Percentiles rank a stretch among this genome's conserved stretches.
Conservation (phyloP, 169 alveolate genomes). For the Plasmodium cynomolgi region DNA sequence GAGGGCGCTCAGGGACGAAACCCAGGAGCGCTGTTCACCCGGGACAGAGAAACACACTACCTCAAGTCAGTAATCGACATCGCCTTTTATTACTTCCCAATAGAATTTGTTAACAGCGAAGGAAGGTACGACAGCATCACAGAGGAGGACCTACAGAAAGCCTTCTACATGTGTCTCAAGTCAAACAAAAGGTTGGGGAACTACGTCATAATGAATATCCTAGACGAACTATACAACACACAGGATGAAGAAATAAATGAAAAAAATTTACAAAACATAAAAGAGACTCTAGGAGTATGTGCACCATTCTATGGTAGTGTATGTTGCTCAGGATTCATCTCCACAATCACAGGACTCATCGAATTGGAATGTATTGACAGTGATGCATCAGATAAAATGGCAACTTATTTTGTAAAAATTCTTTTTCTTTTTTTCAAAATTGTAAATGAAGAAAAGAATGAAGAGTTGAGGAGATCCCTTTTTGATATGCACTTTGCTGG, state of each 20-base stretch:
- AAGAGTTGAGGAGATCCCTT: neutral
- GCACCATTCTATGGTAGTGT: conserved; percentile 36
- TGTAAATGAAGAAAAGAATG: conserved; percentile 20
- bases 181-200: conserved; percentile 46
- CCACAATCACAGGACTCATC: conserved; percentile 33
- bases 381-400: conserved; percentile 23
- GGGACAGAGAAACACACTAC: conserved; percentile 22
- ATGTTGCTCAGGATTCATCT: conserved; percentile 14
- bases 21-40: conserved; percentile 13
- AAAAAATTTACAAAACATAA: conserved; percentile 15
- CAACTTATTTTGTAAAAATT: conserved; percentile 13
- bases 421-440: conserved; percentile 13
- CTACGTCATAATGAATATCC: conserved; percentile 27
- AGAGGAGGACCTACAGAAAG: conserved; percentile 25
- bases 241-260: conserved; percentile 55
- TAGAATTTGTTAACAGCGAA: conserved; percentile 31
- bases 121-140: conserved; percentile 30
- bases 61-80: conserved; percentile 43
- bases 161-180: conserved; percentile 20
- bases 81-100: conserved; percentile 60
- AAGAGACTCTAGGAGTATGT: conserved; percentile 30
- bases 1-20: neutral
- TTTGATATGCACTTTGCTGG: neutral
- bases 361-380: conserved; percentile 63
- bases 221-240: conserved; percentile 40